Conservation (phyloP, 179 eudicot genomes). For the Sideroxylon spinosum region DNA sequence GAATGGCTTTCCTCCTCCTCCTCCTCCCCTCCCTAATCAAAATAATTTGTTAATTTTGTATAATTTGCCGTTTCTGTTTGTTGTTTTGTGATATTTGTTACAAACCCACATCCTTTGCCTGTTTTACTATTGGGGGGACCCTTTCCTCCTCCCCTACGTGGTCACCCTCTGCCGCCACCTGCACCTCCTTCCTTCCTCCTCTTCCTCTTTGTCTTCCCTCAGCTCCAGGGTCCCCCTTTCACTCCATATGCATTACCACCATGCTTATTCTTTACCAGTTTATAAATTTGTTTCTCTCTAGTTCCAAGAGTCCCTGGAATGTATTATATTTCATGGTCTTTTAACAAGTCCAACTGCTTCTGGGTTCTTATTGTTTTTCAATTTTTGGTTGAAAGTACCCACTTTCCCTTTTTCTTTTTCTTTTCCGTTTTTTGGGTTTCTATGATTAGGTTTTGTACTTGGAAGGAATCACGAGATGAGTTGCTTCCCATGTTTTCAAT, state of each 20-base stretch:
- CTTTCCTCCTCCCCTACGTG: not conserved
- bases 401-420: not conserved
- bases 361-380: not conserved
- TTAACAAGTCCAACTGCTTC: not conserved
- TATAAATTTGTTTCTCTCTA: not conserved
- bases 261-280: not conserved
- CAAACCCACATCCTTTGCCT: not conserved
- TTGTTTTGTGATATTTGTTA: not conserved
- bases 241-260: not conserved
- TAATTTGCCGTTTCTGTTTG: too few species aligned
- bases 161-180: not conserved
- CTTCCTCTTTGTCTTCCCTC: not conserved
- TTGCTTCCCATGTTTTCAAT: constrained; percentile 16
- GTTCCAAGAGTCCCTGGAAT: not conserved
- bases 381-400: not conserved
- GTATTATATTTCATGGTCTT: not conserved
- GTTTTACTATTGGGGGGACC: constrained; percentile 3
- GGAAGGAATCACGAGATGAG: constrained; percentile 9
- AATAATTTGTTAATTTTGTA: not conserved
- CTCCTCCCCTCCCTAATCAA: not conserved
- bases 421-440: not conserved
- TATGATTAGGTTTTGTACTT: not conserved
- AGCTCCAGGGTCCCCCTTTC: constrained; percentile 11
- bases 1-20: constrained; percentile 6
- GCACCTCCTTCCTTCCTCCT: not conserved